phyloP scores from a whole-genome alignment of 208 protist genomes.

The Strigomonas galati region DNA sequence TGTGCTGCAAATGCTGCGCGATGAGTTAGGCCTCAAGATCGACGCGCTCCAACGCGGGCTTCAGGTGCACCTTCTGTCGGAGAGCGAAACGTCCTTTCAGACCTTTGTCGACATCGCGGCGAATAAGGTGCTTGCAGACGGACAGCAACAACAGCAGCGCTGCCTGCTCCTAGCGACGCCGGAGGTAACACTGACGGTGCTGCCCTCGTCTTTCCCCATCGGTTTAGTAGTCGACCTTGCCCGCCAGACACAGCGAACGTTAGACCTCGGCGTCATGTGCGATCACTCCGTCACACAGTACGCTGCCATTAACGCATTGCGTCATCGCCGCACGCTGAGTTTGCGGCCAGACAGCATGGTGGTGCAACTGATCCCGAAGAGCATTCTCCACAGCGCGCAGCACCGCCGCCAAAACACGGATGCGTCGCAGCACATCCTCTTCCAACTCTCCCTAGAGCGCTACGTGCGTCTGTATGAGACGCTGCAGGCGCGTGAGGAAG shows the following conservation, averaged over 20 bases:
- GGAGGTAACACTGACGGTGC: slow-evolving; percentile 57
- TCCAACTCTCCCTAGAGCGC: slow-evolving; percentile 55
- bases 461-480: slow-evolving; percentile 75
- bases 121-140: slow-evolving; percentile 6
- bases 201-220: slow-evolving; percentile 55
- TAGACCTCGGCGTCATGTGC: slow-evolving; percentile 37
- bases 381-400: slow-evolving; percentile 62
- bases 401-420: slow-evolving; percentile 69
- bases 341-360: slow-evolving; percentile 28
- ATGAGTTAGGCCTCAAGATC: background rate
- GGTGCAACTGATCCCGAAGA: slow-evolving; percentile 82
- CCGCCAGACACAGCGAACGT: slow-evolving; percentile 35
- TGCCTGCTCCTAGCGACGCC: slow-evolving; percentile 56
- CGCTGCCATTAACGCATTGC: slow-evolving; percentile 48
- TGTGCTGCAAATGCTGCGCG: background rate
- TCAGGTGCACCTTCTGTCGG: slow-evolving; percentile 15
- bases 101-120: slow-evolving; percentile 22
- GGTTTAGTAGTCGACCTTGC: slow-evolving; percentile 83
- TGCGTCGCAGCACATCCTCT: slow-evolving; percentile 60
- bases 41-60: background rate
- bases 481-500: slow-evolving; percentile 67
- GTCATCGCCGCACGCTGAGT: slow-evolving; percentile 27
- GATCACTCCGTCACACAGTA: slow-evolving; percentile 57
- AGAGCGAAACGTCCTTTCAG: slow-evolving; percentile 16
- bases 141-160: slow-evolving; percentile 20